phyloP scores from a whole-genome alignment of 2,329 filamentous ascomycete species.

The Penicillium brasilianum region DNA sequence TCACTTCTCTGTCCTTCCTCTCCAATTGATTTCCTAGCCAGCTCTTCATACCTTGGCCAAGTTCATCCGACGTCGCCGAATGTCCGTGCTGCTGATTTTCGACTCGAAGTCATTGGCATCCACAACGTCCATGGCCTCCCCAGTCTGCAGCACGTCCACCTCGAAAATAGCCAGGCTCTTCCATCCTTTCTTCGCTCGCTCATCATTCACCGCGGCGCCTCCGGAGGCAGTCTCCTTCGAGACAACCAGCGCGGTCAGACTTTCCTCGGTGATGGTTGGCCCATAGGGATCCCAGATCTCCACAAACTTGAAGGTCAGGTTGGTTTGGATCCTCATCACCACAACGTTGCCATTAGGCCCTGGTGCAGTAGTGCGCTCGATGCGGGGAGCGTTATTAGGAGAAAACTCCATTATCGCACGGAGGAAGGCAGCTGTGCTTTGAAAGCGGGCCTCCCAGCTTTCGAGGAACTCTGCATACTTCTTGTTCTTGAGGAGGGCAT shows the following conservation, averaged over 20 bases:
- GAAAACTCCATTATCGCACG: slow-evolving; percentile 63
- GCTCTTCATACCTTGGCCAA: slow-evolving; percentile 36
- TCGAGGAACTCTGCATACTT: slow-evolving; percentile 83
- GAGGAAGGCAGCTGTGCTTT: slow-evolving; percentile 73
- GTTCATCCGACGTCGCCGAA: slow-evolving; percentile 61
- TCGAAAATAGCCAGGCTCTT: slow-evolving; percentile 77
- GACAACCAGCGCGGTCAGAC: slow-evolving; percentile 79
- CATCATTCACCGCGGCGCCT: slow-evolving; percentile 84
- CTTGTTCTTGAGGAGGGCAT: slow-evolving; percentile 84
- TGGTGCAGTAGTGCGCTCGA: slow-evolving; percentile 41
- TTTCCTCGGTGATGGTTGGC: slow-evolving; percentile 82
- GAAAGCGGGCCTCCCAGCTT: slow-evolving; percentile 76
- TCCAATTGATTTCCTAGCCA: neutral
- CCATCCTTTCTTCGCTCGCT: slow-evolving; percentile 78
- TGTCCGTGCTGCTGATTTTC: slow-evolving; percentile 92
- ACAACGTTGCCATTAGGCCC: slow-evolving; percentile 48
- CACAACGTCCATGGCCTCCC: slow-evolving; percentile 57
- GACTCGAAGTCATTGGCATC: slow-evolving; percentile 67
- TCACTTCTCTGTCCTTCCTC: neutral
- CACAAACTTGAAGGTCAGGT: slow-evolving; percentile 75
- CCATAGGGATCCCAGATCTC: slow-evolving; percentile 88
- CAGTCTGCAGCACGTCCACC: slow-evolving; percentile 81
- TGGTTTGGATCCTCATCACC: slow-evolving; percentile 59
- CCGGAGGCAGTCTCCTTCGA: slow-evolving; percentile 87
- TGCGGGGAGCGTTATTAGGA: slow-evolving; percentile 41